Base-by-base conservation (phyloP, 768 basidiomycete species). In the Leucosporidium creatinivorum region DNA sequence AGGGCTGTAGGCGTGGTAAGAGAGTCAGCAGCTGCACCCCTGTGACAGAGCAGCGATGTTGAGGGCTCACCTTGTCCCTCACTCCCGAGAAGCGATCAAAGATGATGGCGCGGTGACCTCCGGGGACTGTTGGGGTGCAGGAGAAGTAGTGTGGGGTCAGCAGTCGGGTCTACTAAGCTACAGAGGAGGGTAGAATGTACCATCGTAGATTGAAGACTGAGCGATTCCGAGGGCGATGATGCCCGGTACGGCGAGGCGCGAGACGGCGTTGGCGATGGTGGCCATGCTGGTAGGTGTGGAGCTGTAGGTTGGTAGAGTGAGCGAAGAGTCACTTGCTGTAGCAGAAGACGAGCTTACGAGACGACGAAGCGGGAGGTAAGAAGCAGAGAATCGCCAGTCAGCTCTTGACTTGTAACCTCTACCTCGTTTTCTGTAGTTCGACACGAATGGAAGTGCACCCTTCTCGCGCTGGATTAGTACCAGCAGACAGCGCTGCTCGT, bases 81-180 rank as follows among this genome's bases (percentile, higher is more conserved):
- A 75, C 74, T 63, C 75, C 75, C n/a, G 67, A 65, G 64, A 99
- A 97, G 75, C 94, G 84, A 80, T 98, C 94, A 80, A 99, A 98
- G 88, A 98, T 93, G 72, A 99, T 93, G 36, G 72, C 69, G 13
- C 71, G 62, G 66, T 73, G 72, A 3, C 72, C 72, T 57, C 72
- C 72, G 25, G 72, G 72, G 7, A 73, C 71, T 72, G 64, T 44
- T 44, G 39, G 8, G 15, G 13, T 19, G 55, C 9, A 26, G 9
- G 4, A 33, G 8, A 28, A 3, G 19, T 21, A 3, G 23, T 4
- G 18, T 17, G 17, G 63, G 15, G 19, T n/a, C 33, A 57, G 56
- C 56, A 30, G 31, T 18, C 15, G 8, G 39, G 8, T 44, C 39
- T 44, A 15, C 2, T 17, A n/a, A 6, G 17, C 19, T 26, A 39